Percentiles rank a stretch among this genome's conserved stretches.
These are phyloP conservation scores for Plantago rigida DNA, from an alignment of 305 asterid species.

Conservation along the genomic window DNA sequence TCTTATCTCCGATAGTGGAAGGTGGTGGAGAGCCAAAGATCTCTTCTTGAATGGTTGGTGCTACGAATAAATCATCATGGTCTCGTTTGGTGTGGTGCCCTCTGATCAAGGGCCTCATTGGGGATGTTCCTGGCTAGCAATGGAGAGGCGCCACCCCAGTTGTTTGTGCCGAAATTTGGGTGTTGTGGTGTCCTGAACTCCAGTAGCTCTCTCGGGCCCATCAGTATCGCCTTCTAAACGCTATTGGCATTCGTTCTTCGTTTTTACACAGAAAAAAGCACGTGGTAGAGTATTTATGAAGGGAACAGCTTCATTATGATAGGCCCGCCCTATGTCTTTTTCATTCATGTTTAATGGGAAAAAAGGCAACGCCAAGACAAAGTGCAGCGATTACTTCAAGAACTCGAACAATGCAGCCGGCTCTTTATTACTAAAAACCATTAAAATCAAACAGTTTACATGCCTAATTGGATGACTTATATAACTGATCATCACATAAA, in stretches of 20 bases:
- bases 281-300: too few species aligned
- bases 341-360: background rate
- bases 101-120: constrained; percentile 46
- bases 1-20: constrained; percentile 30
- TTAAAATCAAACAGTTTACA: background rate
- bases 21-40: constrained; percentile 29
- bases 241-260: background rate
- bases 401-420: constrained; percentile 24
- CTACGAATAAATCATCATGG: constrained; percentile 32
- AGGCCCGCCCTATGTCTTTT: too few species aligned
- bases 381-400: constrained; percentile 28
- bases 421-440: constrained; percentile 15
- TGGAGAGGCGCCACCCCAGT: constrained; percentile 85
- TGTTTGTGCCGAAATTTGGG: constrained; percentile 53
- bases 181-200: constrained; percentile 76
- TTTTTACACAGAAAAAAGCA: too few species aligned
- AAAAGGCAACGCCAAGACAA: constrained; percentile 18
- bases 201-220: constrained; percentile 31
- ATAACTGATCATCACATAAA: background rate
- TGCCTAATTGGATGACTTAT: too few species aligned
- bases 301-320: background rate
- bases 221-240: background rate
- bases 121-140: constrained; percentile 57
- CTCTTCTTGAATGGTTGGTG: constrained; percentile 29
- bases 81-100: constrained; percentile 37